Conservation (phyloP, 495 filamentous ascomycete genomes). For the Cercophora sp. region DNA sequence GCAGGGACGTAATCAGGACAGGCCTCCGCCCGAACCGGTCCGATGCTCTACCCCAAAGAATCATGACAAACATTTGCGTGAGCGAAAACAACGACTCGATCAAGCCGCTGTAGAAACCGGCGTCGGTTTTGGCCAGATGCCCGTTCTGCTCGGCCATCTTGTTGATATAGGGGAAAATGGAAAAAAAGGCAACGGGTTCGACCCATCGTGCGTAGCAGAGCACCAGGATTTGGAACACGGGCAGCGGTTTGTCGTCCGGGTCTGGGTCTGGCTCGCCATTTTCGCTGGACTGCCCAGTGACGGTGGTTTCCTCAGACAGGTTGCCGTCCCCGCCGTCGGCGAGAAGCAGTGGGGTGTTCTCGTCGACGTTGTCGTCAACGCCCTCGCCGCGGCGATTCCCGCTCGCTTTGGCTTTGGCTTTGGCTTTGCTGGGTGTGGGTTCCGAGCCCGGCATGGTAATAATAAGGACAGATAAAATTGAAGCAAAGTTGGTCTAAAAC, state of each 20-base stretch:
- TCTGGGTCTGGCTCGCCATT: conserved; percentile 21
- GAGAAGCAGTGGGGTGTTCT: conserved; percentile 36
- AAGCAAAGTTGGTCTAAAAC: too few relatives aligned
- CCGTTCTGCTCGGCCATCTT: conserved; percentile 64
- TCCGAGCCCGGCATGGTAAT: not conserved
- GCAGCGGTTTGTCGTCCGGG: conserved; percentile 45
- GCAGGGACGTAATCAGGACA: conserved; percentile 57
- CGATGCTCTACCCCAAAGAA: conserved; percentile 59
- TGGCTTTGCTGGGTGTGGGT: not conserved
- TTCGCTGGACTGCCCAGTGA: conserved; percentile 9
- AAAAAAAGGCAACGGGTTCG: conserved; percentile 73
- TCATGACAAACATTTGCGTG: conserved; percentile 57
- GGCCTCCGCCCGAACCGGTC: conserved; percentile 66
- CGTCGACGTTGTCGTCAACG: conserved; percentile 9
- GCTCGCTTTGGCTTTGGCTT: not conserved
- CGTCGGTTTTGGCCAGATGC: conserved; percentile 49
- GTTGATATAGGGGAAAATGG: conserved; percentile 71
- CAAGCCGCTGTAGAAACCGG: conserved; percentile 68
- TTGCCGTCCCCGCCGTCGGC: conserved; percentile 20
- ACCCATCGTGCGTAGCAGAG: conserved; percentile 65
- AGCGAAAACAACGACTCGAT: conserved; percentile 71
- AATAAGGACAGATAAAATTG: too few relatives aligned
- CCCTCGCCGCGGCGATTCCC: not conserved
- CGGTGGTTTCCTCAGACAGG: conserved; percentile 15
- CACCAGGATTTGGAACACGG: conserved; percentile 55